Conservation (phyloP, 2,329 filamentous ascomycete species). For the Podosphaera fusca region DNA sequence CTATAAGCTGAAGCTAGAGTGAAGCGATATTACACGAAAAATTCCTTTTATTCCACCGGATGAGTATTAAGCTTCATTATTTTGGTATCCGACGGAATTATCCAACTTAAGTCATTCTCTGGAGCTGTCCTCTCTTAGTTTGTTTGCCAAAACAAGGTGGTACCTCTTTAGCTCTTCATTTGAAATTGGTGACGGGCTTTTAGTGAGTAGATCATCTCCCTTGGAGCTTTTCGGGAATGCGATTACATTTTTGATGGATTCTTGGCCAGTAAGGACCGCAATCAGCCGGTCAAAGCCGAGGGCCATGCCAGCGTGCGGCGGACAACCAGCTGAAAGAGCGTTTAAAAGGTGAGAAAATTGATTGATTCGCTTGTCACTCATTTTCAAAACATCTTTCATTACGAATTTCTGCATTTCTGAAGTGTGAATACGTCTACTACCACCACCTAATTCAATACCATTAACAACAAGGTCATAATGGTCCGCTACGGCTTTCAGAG, state of each 20-base stretch:
- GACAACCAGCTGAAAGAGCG: conserved; percentile 65
- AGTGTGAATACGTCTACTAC: conserved; percentile 76
- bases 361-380: conserved; percentile 34
- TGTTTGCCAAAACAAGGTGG: neutral
- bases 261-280: conserved; percentile 51
- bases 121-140: no score
- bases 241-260: conserved; percentile 78
- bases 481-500: conserved; percentile 52
- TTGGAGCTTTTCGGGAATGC: conserved; percentile 88
- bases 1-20: no score
- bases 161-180: conserved; percentile 20
- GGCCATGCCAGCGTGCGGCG: conserved; percentile 83
- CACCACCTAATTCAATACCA: conserved; percentile 80
- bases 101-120: no score
- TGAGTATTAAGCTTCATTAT: no score
- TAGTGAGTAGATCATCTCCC: conserved; percentile 67
- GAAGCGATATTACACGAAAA: no score
- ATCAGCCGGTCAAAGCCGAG: conserved; percentile 77
- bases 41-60: no score
- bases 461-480: conserved; percentile 95
- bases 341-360: conserved; percentile 73
- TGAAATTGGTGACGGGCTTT: conserved; percentile 48
- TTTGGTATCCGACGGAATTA: no score
- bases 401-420: conserved; percentile 65
- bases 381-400: conserved; percentile 56